Conservation (phyloP, 169 alveolate genomes). For the Babesia microti region DNA sequence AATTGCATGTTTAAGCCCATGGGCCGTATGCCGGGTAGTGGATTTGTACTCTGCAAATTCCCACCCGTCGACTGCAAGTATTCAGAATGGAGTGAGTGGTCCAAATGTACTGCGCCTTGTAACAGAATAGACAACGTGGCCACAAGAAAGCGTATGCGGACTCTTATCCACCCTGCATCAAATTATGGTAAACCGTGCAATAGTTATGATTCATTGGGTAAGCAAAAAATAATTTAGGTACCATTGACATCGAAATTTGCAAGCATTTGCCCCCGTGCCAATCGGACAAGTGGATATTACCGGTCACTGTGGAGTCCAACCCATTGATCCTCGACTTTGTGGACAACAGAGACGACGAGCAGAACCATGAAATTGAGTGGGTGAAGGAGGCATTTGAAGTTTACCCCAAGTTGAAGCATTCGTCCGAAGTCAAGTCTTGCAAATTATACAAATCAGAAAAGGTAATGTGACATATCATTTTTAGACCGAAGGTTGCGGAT, state of each 20-base stretch:
- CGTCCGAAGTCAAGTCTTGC: constrained; percentile 6
- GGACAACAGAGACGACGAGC: constrained; percentile 2
- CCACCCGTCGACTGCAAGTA: constrained; percentile 14
- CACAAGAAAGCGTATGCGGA: constrained; percentile 24
- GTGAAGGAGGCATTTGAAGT: constrained; percentile 8
- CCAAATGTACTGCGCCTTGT: constrained; percentile 37
- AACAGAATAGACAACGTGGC: constrained; percentile 27
- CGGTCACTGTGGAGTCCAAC: too few relatives aligned
- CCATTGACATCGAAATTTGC: constrained; percentile 30
- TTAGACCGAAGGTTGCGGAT: constrained; percentile 22
- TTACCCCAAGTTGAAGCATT: constrained; percentile 19
- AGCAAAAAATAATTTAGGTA: constrained; percentile 4
- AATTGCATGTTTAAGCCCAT: constrained; percentile 17
- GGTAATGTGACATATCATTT: constrained; percentile 7
- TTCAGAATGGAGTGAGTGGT: constrained; percentile 55
- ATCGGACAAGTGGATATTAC: too few relatives aligned
- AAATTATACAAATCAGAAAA: constrained; percentile 10
- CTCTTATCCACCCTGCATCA: background rate
- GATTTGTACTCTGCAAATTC: constrained; percentile 48
- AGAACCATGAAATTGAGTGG: constrained; percentile 5
- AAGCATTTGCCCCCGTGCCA: constrained; percentile 19
- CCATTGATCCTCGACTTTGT: constrained; percentile 5
- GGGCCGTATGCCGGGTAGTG: constrained; percentile 23
- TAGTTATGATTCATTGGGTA: constrained; percentile 1
- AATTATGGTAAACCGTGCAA: constrained; percentile 1